Evolutionary conservation across 495 filamentous ascomycete genomes (phyloP).

Genomic region (Aspergillus sparsus): DNA sequence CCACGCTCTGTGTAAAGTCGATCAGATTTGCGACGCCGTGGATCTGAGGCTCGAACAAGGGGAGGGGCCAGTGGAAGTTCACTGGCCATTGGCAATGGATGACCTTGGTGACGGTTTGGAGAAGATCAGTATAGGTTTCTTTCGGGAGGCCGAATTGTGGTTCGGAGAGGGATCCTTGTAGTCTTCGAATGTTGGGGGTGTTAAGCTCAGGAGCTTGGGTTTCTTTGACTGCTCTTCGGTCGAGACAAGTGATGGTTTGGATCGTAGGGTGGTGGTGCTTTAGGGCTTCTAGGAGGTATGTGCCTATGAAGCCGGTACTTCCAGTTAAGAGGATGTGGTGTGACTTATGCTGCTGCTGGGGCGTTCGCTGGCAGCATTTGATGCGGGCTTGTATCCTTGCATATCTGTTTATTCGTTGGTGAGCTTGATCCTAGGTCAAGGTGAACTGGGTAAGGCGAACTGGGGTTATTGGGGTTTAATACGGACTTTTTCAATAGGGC

Average conservation of each 20-base stretch:
- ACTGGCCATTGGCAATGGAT: slow-evolving; percentile 64
- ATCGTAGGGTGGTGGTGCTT: slow-evolving; percentile 31
- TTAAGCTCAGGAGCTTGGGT: neutral
- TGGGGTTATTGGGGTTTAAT: too few relatives aligned
- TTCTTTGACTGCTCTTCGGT: slow-evolving; percentile 30
- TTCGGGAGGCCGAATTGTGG: slow-evolving; percentile 44
- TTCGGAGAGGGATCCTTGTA: slow-evolving; percentile 48
- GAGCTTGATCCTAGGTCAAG: neutral
- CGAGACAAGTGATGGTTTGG: slow-evolving; percentile 51
- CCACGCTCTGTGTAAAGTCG: slow-evolving; percentile 44
- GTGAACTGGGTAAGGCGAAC: too few relatives aligned
- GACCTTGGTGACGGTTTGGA: slow-evolving; percentile 47
- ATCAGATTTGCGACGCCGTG: slow-evolving; percentile 50
- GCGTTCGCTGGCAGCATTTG: too few relatives aligned
- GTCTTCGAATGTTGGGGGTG: neutral
- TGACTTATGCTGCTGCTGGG: neutral
- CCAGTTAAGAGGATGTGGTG: slow-evolving; percentile 53
- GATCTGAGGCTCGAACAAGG: slow-evolving; percentile 55
- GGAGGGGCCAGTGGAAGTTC: slow-evolving; percentile 56
- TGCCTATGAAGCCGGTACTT: slow-evolving; percentile 55
- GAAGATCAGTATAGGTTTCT: slow-evolving; percentile 36
- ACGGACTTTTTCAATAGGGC: slow-evolving; percentile 1
- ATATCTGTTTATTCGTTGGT: neutral
- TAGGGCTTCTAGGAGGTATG: slow-evolving; percentile 50
- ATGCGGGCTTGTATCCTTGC: neutral